Evolutionary conservation across 2,329 filamentous ascomycete species (phyloP).

Genomic region (Calonectria henricotiae): DNA sequence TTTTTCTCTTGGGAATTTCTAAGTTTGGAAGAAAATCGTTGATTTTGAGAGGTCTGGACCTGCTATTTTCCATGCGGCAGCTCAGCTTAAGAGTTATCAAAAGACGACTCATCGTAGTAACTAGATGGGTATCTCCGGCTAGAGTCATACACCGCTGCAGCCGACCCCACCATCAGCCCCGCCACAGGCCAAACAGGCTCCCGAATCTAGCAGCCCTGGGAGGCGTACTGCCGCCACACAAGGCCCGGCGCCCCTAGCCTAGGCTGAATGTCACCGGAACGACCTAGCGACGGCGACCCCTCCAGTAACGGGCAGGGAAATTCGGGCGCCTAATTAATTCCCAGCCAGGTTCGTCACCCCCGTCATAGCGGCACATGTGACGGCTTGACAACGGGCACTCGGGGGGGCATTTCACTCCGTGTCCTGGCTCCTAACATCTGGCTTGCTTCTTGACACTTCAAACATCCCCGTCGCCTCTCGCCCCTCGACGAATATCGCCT

Average conservation of each 20-base stretch:
- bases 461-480: constrained; percentile 14
- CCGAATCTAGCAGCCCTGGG: constrained; percentile 2
- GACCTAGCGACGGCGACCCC: constrained; percentile 6
- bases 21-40: neutral
- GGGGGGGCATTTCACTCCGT: constrained; percentile 38
- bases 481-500: constrained; percentile 1
- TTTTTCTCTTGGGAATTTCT: neutral
- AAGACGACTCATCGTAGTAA: neutral
- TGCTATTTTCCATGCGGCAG: neutral
- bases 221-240: constrained; percentile 19
- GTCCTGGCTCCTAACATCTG: constrained; percentile 31
- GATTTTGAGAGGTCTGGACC: neutral
- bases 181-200: constrained; percentile 22
- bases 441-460: constrained; percentile 33
- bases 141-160: constrained; percentile 36
- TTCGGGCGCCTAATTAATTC: constrained; percentile 38
- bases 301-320: constrained; percentile 31
- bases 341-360: constrained; percentile 39
- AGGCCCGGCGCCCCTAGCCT: neutral
- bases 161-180: constrained; percentile 33
- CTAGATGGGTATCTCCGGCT: neutral
- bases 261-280: constrained; percentile 5
- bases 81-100: constrained; percentile 22
- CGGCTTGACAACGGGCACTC: constrained; percentile 43
- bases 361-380: constrained; percentile 53